phyloP scores from a whole-genome alignment of 2,329 filamentous ascomycete genomes.

The Aspergillus thermomutatus region DNA sequence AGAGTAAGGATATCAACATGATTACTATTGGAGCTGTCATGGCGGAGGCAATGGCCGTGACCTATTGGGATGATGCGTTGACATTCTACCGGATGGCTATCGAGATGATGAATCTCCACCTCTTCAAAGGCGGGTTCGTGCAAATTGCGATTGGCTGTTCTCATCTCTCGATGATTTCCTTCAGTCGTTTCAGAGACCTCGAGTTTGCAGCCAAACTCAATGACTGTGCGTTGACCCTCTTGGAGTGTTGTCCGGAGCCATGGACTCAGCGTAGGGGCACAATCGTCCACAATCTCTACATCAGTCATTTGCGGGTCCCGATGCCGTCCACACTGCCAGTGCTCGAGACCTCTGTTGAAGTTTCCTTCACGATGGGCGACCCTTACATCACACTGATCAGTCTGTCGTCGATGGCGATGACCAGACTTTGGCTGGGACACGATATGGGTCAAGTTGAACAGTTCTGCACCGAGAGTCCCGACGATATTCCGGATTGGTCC shows the following conservation, averaged over 20 bases:
- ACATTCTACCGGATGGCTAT: constrained; percentile 59
- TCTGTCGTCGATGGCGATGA: constrained; percentile 56
- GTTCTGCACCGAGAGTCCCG: constrained; percentile 54
- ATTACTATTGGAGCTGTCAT: constrained; percentile 53
- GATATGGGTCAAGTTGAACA: constrained; percentile 57
- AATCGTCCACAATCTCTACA: constrained; percentile 57
- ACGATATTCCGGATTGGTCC: constrained; percentile 57
- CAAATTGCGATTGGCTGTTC: constrained; percentile 59
- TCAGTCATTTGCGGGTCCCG: constrained; percentile 58
- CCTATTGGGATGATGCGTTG: constrained; percentile 59
- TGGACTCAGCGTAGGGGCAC: constrained; percentile 56
- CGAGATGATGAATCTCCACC: constrained; percentile 55
- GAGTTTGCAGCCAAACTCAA: constrained; percentile 54
- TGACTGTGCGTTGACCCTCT: constrained; percentile 50
- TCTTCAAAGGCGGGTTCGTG: constrained; percentile 53
- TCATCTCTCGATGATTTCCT: constrained; percentile 55
- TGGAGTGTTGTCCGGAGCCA: constrained; percentile 50
- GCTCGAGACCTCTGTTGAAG: constrained; percentile 55
- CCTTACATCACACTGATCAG: constrained; percentile 57
- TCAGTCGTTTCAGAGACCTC: constrained; percentile 57
- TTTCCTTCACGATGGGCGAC: constrained; percentile 56
- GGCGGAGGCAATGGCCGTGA: constrained; percentile 55
- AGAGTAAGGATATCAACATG: constrained; percentile 41
- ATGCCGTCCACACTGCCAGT: constrained; percentile 50
- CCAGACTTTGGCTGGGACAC: constrained; percentile 55